These are phyloP conservation scores for Colletotrichum caudatum DNA, from an alignment of 2,329 filamentous ascomycete genomes.

Conservation along the genomic window DNA sequence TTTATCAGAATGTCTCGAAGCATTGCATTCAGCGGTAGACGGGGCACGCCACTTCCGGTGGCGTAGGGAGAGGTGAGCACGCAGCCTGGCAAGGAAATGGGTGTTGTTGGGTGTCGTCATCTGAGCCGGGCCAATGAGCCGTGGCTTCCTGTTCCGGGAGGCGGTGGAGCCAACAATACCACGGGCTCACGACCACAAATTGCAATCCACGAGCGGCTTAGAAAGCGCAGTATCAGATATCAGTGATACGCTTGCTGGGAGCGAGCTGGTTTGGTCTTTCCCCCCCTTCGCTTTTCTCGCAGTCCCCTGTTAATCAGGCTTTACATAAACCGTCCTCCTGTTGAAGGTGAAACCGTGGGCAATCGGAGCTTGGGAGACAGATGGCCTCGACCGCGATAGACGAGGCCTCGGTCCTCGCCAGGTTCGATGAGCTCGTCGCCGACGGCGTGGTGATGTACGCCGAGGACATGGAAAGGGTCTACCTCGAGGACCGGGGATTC, in stretches of 20 bases:
- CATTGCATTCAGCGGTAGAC: neutral
- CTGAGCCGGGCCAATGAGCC: conserved; percentile 4
- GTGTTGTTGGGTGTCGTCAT: conserved; percentile 27
- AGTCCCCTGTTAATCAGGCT: neutral
- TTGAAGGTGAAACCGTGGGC: neutral
- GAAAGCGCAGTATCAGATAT: neutral
- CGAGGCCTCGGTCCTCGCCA: conserved; percentile 28
- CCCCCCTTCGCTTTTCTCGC: neutral
- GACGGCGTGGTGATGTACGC: conserved; percentile 28
- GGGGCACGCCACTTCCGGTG: neutral
- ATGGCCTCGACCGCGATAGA: conserved; percentile 6
- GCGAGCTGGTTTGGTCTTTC: neutral
- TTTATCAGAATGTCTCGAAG: neutral
- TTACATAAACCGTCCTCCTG: neutral
- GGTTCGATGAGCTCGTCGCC: conserved; percentile 21
- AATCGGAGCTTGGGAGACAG: neutral
- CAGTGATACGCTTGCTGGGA: neutral
- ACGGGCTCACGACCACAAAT: neutral
- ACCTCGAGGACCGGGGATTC: conserved; percentile 22
- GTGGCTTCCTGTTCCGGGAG: neutral
- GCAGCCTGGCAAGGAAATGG: neutral
- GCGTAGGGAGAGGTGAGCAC: neutral
- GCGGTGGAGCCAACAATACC: neutral
- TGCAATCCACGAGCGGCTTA: no score
- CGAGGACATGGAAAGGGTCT: conserved; percentile 26